phyloP scores from a whole-genome alignment of 306 rosid genomes.

The Ceratonia siliqua region DNA sequence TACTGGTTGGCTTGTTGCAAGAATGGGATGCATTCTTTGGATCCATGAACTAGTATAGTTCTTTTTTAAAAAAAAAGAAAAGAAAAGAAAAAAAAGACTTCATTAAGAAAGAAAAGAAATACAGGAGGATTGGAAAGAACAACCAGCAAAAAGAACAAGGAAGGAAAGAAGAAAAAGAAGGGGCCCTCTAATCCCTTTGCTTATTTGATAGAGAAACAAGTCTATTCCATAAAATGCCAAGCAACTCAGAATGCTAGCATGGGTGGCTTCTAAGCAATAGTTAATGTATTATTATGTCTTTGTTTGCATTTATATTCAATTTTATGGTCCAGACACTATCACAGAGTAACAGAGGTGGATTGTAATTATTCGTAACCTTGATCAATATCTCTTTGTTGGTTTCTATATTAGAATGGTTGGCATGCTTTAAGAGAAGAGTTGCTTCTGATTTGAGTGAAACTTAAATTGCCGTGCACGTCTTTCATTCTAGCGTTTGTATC shows the following conservation, averaged over 20 bases:
- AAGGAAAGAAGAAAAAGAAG: not conserved
- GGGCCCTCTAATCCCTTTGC: not conserved
- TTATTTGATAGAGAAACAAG: not conserved
- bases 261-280: not conserved
- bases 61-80: too few relatives aligned
- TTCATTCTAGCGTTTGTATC: not conserved
- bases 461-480: not conserved
- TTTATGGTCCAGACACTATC: not conserved
- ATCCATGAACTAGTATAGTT: not conserved
- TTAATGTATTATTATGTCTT: not conserved
- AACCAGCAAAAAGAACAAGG: too few relatives aligned
- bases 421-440: constrained; percentile 5
- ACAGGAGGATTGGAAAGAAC: not conserved
- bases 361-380: constrained; percentile 19
- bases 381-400: not conserved
- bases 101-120: not conserved
- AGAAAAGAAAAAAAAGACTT: too few relatives aligned
- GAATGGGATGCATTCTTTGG: not conserved
- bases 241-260: too few relatives aligned
- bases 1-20: not conserved
- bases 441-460: constrained; percentile 14
- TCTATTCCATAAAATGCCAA: not conserved
- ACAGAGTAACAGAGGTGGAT: not conserved
- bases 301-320: not conserved
- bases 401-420: not conserved